Conservation (phyloP, 306 rosid genomes). For the Sindora glabra region DNA sequence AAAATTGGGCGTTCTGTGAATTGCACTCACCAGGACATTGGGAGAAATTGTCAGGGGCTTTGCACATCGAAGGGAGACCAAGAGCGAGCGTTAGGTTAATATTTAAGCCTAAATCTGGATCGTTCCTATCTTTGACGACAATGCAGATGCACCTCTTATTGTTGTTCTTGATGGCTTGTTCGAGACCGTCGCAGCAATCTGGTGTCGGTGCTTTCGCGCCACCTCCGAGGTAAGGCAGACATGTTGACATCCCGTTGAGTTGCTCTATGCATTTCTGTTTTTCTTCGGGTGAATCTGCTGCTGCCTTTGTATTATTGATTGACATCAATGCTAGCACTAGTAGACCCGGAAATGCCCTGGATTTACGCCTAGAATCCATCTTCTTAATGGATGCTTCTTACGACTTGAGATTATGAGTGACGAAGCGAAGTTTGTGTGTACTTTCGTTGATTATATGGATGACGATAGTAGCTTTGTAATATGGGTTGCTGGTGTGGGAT, state of each 20-base stretch:
- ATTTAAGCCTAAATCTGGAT: slow-evolving; percentile 71
- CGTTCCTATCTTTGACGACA: slow-evolving; percentile 63
- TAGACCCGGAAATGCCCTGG: too few relatives aligned
- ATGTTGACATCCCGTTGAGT: slow-evolving; percentile 47
- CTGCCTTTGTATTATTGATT: too few relatives aligned
- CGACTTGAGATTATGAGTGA: too few relatives aligned
- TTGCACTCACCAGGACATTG: slow-evolving; percentile 58
- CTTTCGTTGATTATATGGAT: too few relatives aligned
- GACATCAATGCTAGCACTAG: too few relatives aligned
- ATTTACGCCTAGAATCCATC: too few relatives aligned
- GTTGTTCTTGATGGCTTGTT: slow-evolving; percentile 43
- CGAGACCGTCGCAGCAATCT: slow-evolving; percentile 74
- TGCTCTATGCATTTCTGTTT: slow-evolving; percentile 59
- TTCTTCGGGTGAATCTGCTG: slow-evolving; percentile 44
- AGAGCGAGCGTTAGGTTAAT: slow-evolving; percentile 66
- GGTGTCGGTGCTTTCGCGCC: slow-evolving; percentile 57
- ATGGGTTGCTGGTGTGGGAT: too few relatives aligned
- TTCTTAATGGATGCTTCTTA: too few relatives aligned
- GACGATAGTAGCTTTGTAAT: too few relatives aligned
- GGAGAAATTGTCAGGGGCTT: slow-evolving; percentile 47
- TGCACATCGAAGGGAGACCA: slow-evolving; percentile 58
- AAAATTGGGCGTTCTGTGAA: too few relatives aligned
- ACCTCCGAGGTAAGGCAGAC: slow-evolving; percentile 64
- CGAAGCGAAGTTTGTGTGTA: too few relatives aligned
- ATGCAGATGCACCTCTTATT: slow-evolving; percentile 71